Percentiles rank a stretch among this genome's conserved stretches.
Evolutionary conservation across 306 rosid species (phyloP).

Genomic region (Fragaria ananassa): DNA sequence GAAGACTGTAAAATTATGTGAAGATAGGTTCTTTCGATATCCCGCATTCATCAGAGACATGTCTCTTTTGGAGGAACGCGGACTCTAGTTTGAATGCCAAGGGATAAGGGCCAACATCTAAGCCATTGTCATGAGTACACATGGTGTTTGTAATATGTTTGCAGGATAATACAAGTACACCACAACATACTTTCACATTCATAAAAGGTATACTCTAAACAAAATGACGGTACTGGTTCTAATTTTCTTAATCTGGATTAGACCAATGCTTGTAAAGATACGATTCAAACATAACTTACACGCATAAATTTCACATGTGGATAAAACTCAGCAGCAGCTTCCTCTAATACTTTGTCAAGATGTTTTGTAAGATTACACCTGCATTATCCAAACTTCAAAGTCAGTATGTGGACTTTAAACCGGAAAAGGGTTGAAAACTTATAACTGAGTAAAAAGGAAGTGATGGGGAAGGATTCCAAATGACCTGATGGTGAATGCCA

Average conservation of each 20-base stretch:
- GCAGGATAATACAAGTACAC: background rate
- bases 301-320: slow-evolving; percentile 82
- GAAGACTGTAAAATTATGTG: slow-evolving; percentile 1
- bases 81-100: background rate
- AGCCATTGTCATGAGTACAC: background rate
- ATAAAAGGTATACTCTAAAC: background rate
- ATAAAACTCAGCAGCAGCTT: slow-evolving; percentile 79
- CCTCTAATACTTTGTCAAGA: slow-evolving; percentile 80
- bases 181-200: background rate
- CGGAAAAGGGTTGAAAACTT: background rate
- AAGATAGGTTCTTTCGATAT: background rate
- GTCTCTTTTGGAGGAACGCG: background rate
- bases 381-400: slow-evolving; percentile 26
- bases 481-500: slow-evolving; percentile 83
- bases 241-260: slow-evolving; percentile 7
- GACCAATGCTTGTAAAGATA: slow-evolving; percentile 1
- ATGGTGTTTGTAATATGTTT: slow-evolving; percentile 3
- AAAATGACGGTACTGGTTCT: background rate
- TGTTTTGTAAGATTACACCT: slow-evolving; percentile 75
- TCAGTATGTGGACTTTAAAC: slow-evolving; percentile 18
- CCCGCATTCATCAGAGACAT: background rate
- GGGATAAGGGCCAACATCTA: background rate
- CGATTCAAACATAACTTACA: slow-evolving; percentile 46
- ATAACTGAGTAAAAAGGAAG: slow-evolving; percentile 3
- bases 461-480: slow-evolving; percentile 11